Percentiles rank a stretch among this genome's conserved stretches.
phyloP scores from a whole-genome alignment of 257 asterid species.

The Nicotiana undulata region DNA sequence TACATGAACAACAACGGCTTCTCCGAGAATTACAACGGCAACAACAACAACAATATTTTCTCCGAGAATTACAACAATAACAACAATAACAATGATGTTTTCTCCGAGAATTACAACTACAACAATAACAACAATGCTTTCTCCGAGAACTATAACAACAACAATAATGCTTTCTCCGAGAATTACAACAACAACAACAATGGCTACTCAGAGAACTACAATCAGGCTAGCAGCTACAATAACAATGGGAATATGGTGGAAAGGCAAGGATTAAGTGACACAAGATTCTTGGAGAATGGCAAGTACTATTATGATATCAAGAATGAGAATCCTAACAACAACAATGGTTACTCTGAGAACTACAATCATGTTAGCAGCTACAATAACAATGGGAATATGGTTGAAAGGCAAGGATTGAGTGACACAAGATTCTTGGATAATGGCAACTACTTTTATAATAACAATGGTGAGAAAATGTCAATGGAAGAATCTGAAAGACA shows the following conservation, averaged over 20 bases:
- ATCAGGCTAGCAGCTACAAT: background rate
- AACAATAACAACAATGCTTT: background rate
- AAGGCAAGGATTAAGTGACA: conserved; percentile 52
- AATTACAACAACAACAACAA: background rate
- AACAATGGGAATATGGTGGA: conserved; percentile 4
- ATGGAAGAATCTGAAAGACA: conserved; percentile 55
- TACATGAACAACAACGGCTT: background rate
- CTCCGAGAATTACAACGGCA: background rate
- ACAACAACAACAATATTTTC: conserved; percentile 3
- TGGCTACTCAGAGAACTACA: background rate
- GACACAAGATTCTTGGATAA: background rate
- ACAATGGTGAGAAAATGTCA: conserved; percentile 25
- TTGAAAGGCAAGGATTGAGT: background rate
- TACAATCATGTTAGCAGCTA: background rate
- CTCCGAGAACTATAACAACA: background rate
- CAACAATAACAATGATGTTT: background rate
- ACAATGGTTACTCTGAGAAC: background rate
- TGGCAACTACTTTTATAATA: background rate
- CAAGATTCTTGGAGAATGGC: conserved; percentile 34
- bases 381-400: background rate
- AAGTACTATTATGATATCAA: conserved; percentile 25
- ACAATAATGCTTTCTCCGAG: background rate
- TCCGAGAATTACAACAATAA: background rate
- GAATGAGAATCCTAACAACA: conserved; percentile 12
- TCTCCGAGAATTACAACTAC: background rate